phyloP scores from a whole-genome alignment of 2,329 filamentous ascomycete species.

The Colletotrichum australisinense region DNA sequence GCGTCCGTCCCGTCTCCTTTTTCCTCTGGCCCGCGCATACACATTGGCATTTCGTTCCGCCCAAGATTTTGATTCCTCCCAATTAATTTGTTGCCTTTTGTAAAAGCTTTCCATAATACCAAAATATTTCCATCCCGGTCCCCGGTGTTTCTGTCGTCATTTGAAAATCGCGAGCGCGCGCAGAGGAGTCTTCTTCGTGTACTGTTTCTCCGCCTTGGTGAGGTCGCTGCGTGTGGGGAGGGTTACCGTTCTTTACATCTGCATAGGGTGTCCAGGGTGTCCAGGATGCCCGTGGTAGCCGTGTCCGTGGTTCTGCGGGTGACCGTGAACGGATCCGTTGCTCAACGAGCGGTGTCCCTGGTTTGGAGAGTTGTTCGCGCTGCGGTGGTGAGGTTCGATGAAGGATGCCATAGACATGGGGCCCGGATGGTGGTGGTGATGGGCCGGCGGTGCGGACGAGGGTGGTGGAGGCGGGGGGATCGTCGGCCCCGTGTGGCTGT shows the following conservation, averaged over 20 bases:
- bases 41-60: neutral
- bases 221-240: neutral
- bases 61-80: neutral
- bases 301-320: conserved; percentile 6
- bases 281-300: conserved; percentile 10
- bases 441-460: neutral
- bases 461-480: conserved; percentile 8
- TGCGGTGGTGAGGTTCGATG: conserved; percentile 22
- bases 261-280: conserved; percentile 2
- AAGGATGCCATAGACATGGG: conserved; percentile 28
- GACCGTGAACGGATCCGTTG: conserved; percentile 10
- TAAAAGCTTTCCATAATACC: neutral
- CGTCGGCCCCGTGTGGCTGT: conserved; percentile 39
- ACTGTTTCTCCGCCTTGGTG: too few relatives aligned
- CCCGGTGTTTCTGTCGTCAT: neutral
- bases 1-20: conserved; percentile 6
- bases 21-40: neutral
- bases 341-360: conserved; percentile 21
- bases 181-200: neutral
- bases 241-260: conserved; percentile 5
- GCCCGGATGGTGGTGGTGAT: conserved; percentile 12
- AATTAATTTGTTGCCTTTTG: neutral
- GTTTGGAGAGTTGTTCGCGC: conserved; percentile 25
- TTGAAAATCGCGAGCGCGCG: neutral
- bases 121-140: neutral